Conservation (phyloP, 2,329 filamentous ascomycete genomes). For the Rutstroemia sp. region DNA sequence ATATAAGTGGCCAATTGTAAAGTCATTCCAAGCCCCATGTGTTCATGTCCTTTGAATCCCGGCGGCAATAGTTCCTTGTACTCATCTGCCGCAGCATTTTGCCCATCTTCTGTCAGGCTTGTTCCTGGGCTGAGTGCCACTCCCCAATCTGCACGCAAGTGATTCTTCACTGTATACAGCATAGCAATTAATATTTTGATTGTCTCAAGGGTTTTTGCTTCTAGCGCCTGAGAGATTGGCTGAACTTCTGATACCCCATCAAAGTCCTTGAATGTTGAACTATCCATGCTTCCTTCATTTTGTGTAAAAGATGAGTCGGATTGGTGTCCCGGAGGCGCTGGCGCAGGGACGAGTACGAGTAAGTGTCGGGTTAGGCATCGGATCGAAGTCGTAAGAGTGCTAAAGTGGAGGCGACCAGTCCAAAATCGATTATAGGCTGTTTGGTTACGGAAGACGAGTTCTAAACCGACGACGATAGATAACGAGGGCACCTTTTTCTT, state of each 20-base stretch:
- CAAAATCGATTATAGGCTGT: slow-evolving; percentile 39
- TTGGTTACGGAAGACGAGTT: slow-evolving; percentile 60
- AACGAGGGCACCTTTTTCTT: slow-evolving; percentile 45
- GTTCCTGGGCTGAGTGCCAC: slow-evolving; percentile 31
- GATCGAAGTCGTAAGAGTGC: slow-evolving; percentile 47
- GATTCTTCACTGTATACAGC: slow-evolving; percentile 57
- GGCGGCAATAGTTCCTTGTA: slow-evolving; percentile 43
- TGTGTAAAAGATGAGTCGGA: slow-evolving; percentile 17
- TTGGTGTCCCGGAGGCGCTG: slow-evolving; percentile 17
- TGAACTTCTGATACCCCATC: neutral
- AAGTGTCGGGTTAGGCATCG: slow-evolving; percentile 52
- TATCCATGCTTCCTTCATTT: slow-evolving; percentile 3
- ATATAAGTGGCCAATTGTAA: slow-evolving; percentile 54
- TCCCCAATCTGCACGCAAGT: slow-evolving; percentile 55
- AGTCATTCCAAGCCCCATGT: slow-evolving; percentile 50
- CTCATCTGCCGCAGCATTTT: slow-evolving; percentile 34
- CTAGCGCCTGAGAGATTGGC: slow-evolving; percentile 17
- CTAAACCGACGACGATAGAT: slow-evolving; percentile 58
- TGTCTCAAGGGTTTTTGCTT: slow-evolving; percentile 46
- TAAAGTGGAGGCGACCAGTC: slow-evolving; percentile 51
- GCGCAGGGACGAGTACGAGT: slow-evolving; percentile 32
- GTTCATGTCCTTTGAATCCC: slow-evolving; percentile 45
- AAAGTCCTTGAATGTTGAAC: slow-evolving; percentile 8
- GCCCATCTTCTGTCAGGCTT: slow-evolving; percentile 26
- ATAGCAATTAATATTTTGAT: slow-evolving; percentile 53